These are phyloP conservation scores for Solanum sejunctum DNA, from an alignment of 257 asterid species.

Conservation along the genomic window DNA sequence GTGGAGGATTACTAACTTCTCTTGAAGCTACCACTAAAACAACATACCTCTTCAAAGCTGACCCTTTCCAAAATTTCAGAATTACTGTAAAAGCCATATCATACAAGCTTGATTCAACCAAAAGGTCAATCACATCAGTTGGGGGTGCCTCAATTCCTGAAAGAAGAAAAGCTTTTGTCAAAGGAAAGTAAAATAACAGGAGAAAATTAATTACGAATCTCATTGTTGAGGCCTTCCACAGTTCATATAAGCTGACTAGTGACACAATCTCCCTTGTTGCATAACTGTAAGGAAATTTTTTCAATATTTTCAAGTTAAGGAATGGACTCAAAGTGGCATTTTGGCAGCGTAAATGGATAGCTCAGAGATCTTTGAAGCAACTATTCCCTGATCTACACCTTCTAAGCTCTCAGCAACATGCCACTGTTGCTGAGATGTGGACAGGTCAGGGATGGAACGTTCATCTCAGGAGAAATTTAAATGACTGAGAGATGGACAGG, in stretches of 20 bases:
- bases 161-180: conserved; percentile 3
- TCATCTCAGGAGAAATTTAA: too few relatives aligned
- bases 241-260: neutral
- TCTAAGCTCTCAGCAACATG: too few relatives aligned
- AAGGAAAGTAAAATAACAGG: neutral
- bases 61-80: conserved; percentile 85
- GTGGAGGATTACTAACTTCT: conserved; percentile 5
- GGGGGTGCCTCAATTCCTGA: conserved; percentile 59
- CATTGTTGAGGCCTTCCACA: neutral
- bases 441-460: too few relatives aligned
- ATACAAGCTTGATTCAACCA: conserved; percentile 74
- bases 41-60: conserved; percentile 62
- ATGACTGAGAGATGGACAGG: too few relatives aligned
- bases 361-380: too few relatives aligned
- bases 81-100: conserved; percentile 86
- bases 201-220: neutral
- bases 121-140: conserved; percentile 63
- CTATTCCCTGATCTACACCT: too few relatives aligned
- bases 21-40: conserved; percentile 1
- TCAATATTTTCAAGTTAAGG: too few relatives aligned
- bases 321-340: too few relatives aligned
- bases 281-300: neutral
- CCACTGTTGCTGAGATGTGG: too few relatives aligned
- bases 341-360: too few relatives aligned
- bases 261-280: neutral